Conservation (phyloP, 805 yeast species). For the Candida hungchunana region DNA sequence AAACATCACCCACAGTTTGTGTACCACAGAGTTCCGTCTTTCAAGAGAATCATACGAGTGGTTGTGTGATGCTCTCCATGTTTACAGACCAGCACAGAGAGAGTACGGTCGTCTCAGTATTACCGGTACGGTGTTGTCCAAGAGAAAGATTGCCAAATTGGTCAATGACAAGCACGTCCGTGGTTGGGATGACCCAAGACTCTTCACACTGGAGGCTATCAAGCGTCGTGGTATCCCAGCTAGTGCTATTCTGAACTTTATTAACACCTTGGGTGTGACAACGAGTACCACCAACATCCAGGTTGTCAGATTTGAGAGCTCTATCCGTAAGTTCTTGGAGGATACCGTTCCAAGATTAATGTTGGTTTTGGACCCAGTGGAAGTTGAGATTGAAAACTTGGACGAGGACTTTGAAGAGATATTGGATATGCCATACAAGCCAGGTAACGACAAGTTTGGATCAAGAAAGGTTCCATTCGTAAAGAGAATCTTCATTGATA, state of each 20-base stretch:
- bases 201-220: slow-evolving; percentile 90
- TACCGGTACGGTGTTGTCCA: slow-evolving; percentile 90
- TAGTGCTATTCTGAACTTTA: slow-evolving; percentile 90
- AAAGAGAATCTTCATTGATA: slow-evolving; percentile 76
- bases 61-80: slow-evolving; percentile 93
- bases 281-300: slow-evolving; percentile 91
- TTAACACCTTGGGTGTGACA: slow-evolving; percentile 95
- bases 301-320: slow-evolving; percentile 80
- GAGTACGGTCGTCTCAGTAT: slow-evolving; percentile 96
- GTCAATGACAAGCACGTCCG: slow-evolving; percentile 79
- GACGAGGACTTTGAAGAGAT: slow-evolving; percentile 67
- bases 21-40: slow-evolving; percentile 91
- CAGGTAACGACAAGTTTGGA: slow-evolving; percentile 76
- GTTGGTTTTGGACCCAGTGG: slow-evolving; percentile 87
- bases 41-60: slow-evolving; percentile 97
- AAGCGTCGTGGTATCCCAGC: slow-evolving; percentile 99
- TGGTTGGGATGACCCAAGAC: slow-evolving; percentile 98
- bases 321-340: slow-evolving; percentile 85
- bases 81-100: slow-evolving; percentile 97
- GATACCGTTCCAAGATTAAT: slow-evolving; percentile 90
- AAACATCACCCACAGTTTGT: slow-evolving; percentile 90
- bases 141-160: slow-evolving; percentile 91
- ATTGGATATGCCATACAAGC: slow-evolving; percentile 83
- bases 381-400: slow-evolving; percentile 74
- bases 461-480: slow-evolving; percentile 72